A percentile compares a stretch with the other conserved stretches of the same genome.
Conservation (phyloP, 768 basidiomycete genomes). For the Hygrophorus russula region DNA sequence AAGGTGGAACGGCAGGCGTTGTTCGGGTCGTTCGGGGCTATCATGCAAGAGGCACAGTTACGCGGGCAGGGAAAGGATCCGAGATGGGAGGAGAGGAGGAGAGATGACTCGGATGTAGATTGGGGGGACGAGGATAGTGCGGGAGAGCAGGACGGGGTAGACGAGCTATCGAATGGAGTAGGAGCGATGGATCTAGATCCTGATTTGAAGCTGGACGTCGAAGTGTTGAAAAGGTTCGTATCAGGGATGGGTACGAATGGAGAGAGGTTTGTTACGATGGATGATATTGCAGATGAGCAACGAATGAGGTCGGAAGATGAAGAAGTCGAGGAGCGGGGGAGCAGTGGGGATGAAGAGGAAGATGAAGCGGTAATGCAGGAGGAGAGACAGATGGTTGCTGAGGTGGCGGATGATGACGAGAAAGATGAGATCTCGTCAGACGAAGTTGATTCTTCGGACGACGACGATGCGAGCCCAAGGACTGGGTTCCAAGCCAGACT, state of each 20-base stretch:
- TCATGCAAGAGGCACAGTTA: constrained; percentile 41
- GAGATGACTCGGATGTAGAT: constrained; percentile 58
- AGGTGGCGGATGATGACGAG: constrained; percentile 23
- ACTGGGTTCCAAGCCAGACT: constrained; percentile 36
- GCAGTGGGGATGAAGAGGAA: constrained; percentile 14
- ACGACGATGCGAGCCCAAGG: constrained; percentile 25
- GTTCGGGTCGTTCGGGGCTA: constrained; percentile 44
- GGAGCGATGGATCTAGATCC: constrained; percentile 60
- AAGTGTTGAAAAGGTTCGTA: constrained; percentile 44
- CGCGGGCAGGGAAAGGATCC: constrained; percentile 27
- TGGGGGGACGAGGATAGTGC: constrained; percentile 43
- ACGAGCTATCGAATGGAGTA: constrained; percentile 14
- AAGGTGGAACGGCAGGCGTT: constrained; percentile 15
- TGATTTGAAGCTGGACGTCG: constrained; percentile 34
- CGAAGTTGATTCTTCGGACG: constrained; percentile 23
- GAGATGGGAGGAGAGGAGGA: constrained; percentile 38
- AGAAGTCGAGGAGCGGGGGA: constrained; percentile 17
- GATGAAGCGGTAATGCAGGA: constrained; percentile 32
- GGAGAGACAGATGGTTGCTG: constrained; percentile 33
- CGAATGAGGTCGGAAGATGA: constrained; percentile 40
- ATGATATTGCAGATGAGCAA: constrained; percentile 50
- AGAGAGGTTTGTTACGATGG: constrained; percentile 43
- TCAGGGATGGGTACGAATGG: constrained; percentile 34
- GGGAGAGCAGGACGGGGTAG: constrained; percentile 19
- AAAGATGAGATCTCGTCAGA: constrained; percentile 21